These are phyloP conservation scores for Melaleuca quinquenervia DNA, from an alignment of 345 rosid species.

Conservation along the genomic window DNA sequence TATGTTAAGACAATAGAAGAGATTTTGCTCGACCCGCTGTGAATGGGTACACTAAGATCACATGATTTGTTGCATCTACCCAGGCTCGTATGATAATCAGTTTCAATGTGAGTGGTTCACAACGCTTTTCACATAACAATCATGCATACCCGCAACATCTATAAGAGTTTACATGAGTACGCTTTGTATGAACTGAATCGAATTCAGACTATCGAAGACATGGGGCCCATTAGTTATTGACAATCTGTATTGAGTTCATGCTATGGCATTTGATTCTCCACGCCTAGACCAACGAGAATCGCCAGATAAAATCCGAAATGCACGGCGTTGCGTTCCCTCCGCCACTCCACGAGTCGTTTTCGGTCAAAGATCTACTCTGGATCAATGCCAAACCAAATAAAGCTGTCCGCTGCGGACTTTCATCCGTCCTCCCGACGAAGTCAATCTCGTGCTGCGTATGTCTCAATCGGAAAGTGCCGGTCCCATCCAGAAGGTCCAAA, in stretches of 20 bases:
- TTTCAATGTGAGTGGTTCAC: background rate
- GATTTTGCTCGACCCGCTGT: background rate
- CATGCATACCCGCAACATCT: background rate
- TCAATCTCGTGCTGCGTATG: background rate
- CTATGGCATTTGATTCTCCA: background rate
- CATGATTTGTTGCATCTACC: background rate
- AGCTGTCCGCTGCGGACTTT: no score
- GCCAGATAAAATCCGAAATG: background rate
- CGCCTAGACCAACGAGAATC: background rate
- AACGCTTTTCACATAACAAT: background rate
- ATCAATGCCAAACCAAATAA: no score
- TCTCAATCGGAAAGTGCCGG: background rate
- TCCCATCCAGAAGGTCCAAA: background rate
- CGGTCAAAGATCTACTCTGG: background rate
- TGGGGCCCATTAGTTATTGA: background rate
- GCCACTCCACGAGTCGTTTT: background rate
- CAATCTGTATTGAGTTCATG: background rate
- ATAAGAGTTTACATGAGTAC: no score
- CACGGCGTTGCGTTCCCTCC: background rate
- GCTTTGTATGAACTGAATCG: background rate
- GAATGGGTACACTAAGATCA: no score
- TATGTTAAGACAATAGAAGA: background rate
- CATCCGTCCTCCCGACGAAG: background rate
- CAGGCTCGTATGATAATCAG: background rate
- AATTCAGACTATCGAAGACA: background rate